Percentiles rank a stretch among this genome's conserved stretches.
phyloP scores from a whole-genome alignment of 805 yeast species.

The Candida adriatica region DNA sequence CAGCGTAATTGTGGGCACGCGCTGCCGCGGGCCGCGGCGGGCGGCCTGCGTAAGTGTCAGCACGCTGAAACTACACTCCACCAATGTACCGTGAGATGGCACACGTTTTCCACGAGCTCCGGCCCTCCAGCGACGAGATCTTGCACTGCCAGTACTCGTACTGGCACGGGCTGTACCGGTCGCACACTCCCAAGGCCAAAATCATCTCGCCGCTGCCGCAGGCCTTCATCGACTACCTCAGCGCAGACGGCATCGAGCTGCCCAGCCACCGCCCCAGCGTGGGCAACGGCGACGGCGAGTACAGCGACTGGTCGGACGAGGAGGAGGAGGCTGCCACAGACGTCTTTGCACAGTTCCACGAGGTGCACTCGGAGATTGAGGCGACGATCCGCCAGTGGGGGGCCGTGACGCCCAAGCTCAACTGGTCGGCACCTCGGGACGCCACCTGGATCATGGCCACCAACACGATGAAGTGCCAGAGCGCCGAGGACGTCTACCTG shows the following conservation, averaged over 20 bases:
- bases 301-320: slow-evolving; percentile 65
- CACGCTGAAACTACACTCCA: no score
- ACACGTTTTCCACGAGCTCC: slow-evolving; percentile 17
- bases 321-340: slow-evolving; percentile 13
- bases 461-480: slow-evolving; percentile 65
- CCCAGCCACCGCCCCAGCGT: slow-evolving; percentile 36
- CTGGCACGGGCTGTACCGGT: slow-evolving; percentile 52
- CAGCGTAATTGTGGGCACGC: no score
- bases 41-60: slow-evolving; percentile 1
- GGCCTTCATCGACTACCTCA: slow-evolving; percentile 51
- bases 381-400: slow-evolving; percentile 42
- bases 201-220: slow-evolving; percentile 54
- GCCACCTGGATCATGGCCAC: slow-evolving; percentile 86
- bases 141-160: slow-evolving; percentile 46
- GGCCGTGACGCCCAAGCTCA: slow-evolving; percentile 77
- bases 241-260: slow-evolving; percentile 60
- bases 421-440: slow-evolving; percentile 97
- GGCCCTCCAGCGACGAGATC: slow-evolving; percentile 34
- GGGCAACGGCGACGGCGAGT: slow-evolving; percentile 52
- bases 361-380: slow-evolving; percentile 49
- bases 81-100: no score
- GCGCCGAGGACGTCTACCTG: slow-evolving; percentile 70
- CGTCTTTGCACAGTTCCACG: slow-evolving; percentile 40
- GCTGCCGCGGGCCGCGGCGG: no score
- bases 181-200: slow-evolving; percentile 41